phyloP scores from a whole-genome alignment of 2,329 filamentous ascomycete species.

The Sphaerulina populicola region DNA sequence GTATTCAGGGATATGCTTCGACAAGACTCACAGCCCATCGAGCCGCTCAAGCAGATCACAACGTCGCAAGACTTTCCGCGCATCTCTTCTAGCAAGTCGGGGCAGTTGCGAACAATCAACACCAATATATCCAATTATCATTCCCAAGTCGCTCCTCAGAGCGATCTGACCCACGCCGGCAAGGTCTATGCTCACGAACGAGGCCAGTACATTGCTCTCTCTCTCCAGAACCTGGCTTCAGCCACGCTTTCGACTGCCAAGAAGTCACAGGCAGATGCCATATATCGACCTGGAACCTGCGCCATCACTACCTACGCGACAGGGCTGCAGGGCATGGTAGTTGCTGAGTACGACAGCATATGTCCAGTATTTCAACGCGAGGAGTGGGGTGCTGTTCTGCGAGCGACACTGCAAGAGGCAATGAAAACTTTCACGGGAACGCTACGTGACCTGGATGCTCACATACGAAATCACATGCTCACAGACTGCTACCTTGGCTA shows the following conservation, averaged over 20 bases:
- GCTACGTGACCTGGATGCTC: slow-evolving; percentile 76
- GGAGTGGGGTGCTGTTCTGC: slow-evolving; percentile 73
- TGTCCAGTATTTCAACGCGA: slow-evolving; percentile 76
- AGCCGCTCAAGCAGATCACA: slow-evolving; percentile 85
- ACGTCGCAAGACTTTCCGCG: slow-evolving; percentile 70
- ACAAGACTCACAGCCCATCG: slow-evolving; percentile 71
- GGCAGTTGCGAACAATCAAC: slow-evolving; percentile 70
- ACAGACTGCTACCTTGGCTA: slow-evolving; percentile 94
- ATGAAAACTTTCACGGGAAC: slow-evolving; percentile 78
- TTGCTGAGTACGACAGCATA: slow-evolving; percentile 85
- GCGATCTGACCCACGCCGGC: slow-evolving; percentile 49
- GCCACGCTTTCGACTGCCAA: slow-evolving; percentile 72
- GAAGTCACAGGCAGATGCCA: slow-evolving; percentile 64
- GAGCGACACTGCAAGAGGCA: slow-evolving; percentile 67
- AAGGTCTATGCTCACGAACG: slow-evolving; percentile 79
- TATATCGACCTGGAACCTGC: slow-evolving; percentile 82
- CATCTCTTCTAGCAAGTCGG: slow-evolving; percentile 65
- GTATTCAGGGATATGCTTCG: slow-evolving; percentile 71
- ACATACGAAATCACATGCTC: slow-evolving; percentile 75
- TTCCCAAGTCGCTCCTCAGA: slow-evolving; percentile 22
- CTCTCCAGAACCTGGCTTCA: slow-evolving; percentile 75
- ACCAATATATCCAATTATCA: slow-evolving; percentile 35
- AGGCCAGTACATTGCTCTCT: slow-evolving; percentile 74
- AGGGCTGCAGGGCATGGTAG: slow-evolving; percentile 76
- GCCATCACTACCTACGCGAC: slow-evolving; percentile 84